Percentiles rank a stretch among this genome's conserved stretches.
Evolutionary conservation across 331 rosid genomes (phyloP).

Genomic region (Spiraea crenata): DNA sequence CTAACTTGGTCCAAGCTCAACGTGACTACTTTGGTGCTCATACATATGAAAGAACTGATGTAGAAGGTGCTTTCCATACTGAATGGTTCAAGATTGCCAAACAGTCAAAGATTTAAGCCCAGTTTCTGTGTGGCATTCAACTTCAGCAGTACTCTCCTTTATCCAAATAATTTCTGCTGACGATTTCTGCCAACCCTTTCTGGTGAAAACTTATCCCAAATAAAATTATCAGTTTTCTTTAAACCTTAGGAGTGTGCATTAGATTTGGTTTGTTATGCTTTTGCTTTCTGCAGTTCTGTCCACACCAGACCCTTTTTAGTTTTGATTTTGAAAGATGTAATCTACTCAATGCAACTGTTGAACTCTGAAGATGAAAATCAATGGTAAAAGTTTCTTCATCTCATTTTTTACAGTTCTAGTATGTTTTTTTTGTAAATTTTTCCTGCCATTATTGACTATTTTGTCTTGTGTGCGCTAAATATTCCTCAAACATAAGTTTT

Average conservation of each 20-base stretch:
- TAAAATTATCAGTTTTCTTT: conserved; percentile 18
- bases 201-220: conserved; percentile 30
- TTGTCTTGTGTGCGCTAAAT: not conserved
- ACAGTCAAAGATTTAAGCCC: conserved; percentile 48
- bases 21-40: conserved; percentile 91
- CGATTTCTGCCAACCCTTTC: conserved; percentile 31
- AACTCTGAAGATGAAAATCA: conserved; percentile 16
- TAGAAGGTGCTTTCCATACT: conserved; percentile 80
- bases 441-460: not conserved
- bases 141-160: conserved; percentile 27
- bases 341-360: conserved; percentile 1
- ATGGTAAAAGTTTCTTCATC: not conserved
- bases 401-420: not conserved
- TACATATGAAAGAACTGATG: conserved; percentile 72
- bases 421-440: not conserved
- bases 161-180: conserved; percentile 53
- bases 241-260: conserved; percentile 24
- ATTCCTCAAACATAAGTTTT: not conserved
- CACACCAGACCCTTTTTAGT: conserved; percentile 13
- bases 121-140: conserved; percentile 11
- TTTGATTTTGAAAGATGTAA: conserved; percentile 19
- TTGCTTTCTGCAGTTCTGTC: conserved; percentile 23
- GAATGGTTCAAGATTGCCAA: conserved; percentile 93
- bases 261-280: conserved; percentile 21
- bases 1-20: conserved; percentile 88